Evolutionary conservation across 2,329 filamentous ascomycete genomes (phyloP).

Genomic region (Neurospora crassa): DNA sequence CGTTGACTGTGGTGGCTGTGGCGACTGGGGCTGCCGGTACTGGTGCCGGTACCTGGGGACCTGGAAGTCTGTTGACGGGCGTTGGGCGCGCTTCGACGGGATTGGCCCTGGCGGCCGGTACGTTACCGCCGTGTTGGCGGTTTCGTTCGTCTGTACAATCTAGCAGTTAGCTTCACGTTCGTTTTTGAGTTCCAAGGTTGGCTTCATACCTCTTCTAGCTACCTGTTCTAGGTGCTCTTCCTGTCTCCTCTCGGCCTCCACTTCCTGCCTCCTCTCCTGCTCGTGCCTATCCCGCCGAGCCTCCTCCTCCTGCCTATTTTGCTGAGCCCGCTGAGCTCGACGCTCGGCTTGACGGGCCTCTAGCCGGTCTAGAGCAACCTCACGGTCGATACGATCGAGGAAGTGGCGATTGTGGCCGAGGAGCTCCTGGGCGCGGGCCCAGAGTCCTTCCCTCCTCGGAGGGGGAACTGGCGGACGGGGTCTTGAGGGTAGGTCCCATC

Average conservation of each 20-base stretch:
- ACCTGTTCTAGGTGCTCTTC: not conserved
- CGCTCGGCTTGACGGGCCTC: not conserved
- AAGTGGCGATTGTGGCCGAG: not conserved
- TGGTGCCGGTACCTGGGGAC: not conserved
- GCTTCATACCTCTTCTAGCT: not conserved
- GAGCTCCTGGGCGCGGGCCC: not conserved
- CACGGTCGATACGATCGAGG: not conserved
- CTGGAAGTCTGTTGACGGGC: not conserved
- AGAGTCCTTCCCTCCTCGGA: not conserved
- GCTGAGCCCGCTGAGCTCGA: not conserved
- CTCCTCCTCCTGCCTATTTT: not conserved
- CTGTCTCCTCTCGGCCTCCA: not conserved
- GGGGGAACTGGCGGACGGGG: not conserved
- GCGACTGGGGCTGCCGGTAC: not conserved
- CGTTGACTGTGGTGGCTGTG: not conserved
- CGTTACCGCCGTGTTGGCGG: not conserved
- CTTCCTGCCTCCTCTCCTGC: not conserved
- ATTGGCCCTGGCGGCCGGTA: not conserved
- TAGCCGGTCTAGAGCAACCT: not conserved
- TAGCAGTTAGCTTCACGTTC: not conserved
- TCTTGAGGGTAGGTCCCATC: not conserved
- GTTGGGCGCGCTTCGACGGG: not conserved
- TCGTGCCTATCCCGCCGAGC: not conserved
- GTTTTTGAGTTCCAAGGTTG: not conserved
- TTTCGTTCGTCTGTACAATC: not conserved